Evolutionary conservation across 768 basidiomycete species (phyloP).

Genomic region (Lactarius evosmus): DNA sequence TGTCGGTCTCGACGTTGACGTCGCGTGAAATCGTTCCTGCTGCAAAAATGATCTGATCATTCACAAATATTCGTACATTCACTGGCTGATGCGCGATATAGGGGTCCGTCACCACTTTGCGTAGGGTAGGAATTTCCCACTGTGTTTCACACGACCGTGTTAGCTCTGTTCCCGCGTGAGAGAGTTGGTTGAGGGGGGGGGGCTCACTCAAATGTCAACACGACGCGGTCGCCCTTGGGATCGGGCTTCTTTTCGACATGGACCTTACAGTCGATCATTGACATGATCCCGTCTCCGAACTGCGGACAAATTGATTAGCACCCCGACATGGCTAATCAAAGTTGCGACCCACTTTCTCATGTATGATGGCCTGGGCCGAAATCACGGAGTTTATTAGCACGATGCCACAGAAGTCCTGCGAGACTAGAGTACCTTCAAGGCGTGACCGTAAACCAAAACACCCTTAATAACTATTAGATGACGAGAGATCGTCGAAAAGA

Average conservation of each 20-base stretch:
- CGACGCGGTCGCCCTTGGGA: slow-evolving; percentile 75
- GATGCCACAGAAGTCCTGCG: not conserved
- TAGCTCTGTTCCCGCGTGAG: not conserved
- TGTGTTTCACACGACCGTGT: slow-evolving; percentile 31
- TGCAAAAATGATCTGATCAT: not conserved
- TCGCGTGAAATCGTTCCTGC: not conserved
- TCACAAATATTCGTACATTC: not conserved
- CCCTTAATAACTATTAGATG: slow-evolving; percentile 39
- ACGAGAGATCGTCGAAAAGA: not conserved
- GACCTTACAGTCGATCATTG: slow-evolving; percentile 82
- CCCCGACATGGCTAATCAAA: not conserved
- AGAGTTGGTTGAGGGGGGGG: slow-evolving; percentile 3
- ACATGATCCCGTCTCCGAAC: slow-evolving; percentile 89
- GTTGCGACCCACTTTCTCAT: slow-evolving; percentile 56
- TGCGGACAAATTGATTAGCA: slow-evolving; percentile 30
- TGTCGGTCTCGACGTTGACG: not conserved
- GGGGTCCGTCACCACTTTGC: slow-evolving; percentile 50
- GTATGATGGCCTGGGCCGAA: slow-evolving; percentile 55
- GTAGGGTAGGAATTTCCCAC: slow-evolving; percentile 78
- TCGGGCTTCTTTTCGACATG: slow-evolving; percentile 64
- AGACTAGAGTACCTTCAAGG: slow-evolving; percentile 58
- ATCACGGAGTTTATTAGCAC: not conserved
- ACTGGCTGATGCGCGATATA: not conserved
- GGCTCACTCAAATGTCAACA: slow-evolving; percentile 75
- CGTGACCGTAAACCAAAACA: slow-evolving; percentile 72